Evolutionary conservation across 139 green algal species (phyloP).

Genomic region (Chlorella sp.): DNA sequence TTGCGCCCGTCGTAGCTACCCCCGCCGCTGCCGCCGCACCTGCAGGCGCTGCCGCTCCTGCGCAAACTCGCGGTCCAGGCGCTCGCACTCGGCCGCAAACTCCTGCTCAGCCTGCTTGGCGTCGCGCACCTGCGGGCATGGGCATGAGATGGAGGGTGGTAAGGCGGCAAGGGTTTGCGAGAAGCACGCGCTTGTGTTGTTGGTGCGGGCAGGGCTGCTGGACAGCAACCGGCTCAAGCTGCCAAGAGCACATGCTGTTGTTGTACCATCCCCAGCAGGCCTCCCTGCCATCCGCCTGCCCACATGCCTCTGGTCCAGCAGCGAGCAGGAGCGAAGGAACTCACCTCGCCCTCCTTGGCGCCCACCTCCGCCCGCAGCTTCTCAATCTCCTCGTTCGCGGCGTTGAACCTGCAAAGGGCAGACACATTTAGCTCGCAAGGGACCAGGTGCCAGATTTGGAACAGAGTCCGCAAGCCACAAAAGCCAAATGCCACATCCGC

Average conservation of each 20-base stretch:
- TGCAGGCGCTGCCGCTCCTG: constrained; percentile 5
- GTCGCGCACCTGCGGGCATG: constrained; percentile 9
- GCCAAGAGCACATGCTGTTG: not conserved
- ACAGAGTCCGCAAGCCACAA: too few relatives aligned
- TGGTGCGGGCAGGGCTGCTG: not conserved
- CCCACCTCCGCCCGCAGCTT: constrained; percentile 20
- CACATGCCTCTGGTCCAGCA: too few relatives aligned
- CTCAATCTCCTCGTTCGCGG: constrained; percentile 30
- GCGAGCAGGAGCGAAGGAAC: too few relatives aligned
- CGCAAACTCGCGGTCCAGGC: constrained; percentile 24
- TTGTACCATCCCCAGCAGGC: too few relatives aligned
- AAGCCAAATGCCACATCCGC: too few relatives aligned
- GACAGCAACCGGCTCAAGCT: not conserved
- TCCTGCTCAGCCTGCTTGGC: constrained; percentile 33
- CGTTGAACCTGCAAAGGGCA: constrained; percentile 28
- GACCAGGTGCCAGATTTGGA: too few relatives aligned
- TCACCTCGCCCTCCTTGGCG: constrained; percentile 31
- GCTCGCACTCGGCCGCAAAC: constrained; percentile 32
- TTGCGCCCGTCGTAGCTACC: too few relatives aligned
- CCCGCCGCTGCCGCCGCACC: not conserved
- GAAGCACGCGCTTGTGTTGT: too few relatives aligned
- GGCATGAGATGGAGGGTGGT: not conserved
- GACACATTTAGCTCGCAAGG: too few relatives aligned
- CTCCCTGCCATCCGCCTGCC: too few relatives aligned
- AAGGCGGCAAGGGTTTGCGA: too few relatives aligned